Base-by-base conservation (phyloP, 805 yeast genomes). In the Clavispora phyllophila region DNA sequence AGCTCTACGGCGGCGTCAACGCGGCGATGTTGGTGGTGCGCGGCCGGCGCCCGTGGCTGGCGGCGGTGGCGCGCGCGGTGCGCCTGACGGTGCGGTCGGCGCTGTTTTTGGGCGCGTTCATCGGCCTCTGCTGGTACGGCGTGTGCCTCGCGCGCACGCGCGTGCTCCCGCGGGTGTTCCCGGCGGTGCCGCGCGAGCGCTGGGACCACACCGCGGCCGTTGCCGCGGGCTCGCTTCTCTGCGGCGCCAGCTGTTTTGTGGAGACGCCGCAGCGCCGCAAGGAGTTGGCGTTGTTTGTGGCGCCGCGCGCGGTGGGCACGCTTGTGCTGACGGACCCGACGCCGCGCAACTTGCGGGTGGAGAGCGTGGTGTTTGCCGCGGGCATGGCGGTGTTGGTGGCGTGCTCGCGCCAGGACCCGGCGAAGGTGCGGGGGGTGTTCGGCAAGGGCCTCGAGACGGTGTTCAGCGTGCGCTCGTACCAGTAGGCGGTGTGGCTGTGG, bases 251-350 rank as follows among this genome's bases (percentile, higher is more conserved):
- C 47, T 57, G 67, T 25, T 58, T 64, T 26, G 53, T 70, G 26
- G 78, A 73, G 42, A 57, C 60, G 5, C 60, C 63, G 1, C 63
- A 56, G 40, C 57, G 78, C 23, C 60, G 77, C 19, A 68, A 73
- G 40, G 78, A 73, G 46, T 66, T 73, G 56, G 75, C 76, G 0
- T 59, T 73, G 22, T 73, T 73, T 49, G 76, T 70, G 22, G 72
- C 74, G 8, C 75, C 70, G 3, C 47, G 66, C 36, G 70, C 67
- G 14, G 50, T 63, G 47, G 69, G 68, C 9, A 62, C 68, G 17
- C 41, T 65, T 24, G 55, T 65, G 4, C 57, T 65, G 14, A 35
- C 58, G 17, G 62, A 57, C 14, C 51, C 61, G 9, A 48, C 65
- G 15, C 42, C 47, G n/a, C 38, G 39, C 24, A 58, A 60, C 44